Evolutionary conservation across 306 rosid genomes (phyloP).

Genomic region (Pterocarpus macrocarpus): DNA sequence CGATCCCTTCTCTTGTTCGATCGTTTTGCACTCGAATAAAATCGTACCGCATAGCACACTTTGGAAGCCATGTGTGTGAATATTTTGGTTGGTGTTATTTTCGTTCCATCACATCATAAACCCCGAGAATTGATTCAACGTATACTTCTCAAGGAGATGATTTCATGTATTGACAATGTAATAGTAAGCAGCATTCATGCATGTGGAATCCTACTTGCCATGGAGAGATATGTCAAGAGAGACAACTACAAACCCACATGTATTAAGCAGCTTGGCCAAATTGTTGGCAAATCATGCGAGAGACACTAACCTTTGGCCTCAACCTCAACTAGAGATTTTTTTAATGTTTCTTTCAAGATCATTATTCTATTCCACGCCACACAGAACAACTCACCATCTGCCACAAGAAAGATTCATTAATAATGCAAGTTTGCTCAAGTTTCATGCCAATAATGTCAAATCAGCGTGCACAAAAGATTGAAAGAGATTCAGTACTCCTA

Average conservation of each 20-base stretch:
- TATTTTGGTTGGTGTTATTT: conserved; percentile 13
- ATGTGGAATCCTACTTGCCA: conserved; percentile 18
- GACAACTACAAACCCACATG: neutral
- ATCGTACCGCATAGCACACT: neutral
- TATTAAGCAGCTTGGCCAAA: neutral
- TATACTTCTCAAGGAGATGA: neutral
- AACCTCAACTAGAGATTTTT: neutral
- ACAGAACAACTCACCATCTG: conserved; percentile 13
- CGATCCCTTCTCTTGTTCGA: conserved; percentile 15
- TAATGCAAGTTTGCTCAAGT: neutral
- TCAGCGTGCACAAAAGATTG: conserved; percentile 14
- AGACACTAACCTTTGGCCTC: neutral
- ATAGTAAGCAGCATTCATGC: conserved; percentile 24
- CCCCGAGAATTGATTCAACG: neutral
- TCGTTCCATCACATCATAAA: neutral
- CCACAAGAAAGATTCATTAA: neutral
- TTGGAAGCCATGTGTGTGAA: conserved; percentile 24
- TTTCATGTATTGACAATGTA: neutral
- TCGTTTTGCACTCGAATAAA: conserved; percentile 13
- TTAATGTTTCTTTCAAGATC: no score
- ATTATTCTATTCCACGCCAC: neutral
- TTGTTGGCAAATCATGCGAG: neutral
- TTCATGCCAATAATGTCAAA: neutral
- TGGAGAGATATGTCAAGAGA: neutral
- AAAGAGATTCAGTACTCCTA: neutral